Base-by-base conservation (phyloP, 441 rosid species). In the Hura crepitans region DNA sequence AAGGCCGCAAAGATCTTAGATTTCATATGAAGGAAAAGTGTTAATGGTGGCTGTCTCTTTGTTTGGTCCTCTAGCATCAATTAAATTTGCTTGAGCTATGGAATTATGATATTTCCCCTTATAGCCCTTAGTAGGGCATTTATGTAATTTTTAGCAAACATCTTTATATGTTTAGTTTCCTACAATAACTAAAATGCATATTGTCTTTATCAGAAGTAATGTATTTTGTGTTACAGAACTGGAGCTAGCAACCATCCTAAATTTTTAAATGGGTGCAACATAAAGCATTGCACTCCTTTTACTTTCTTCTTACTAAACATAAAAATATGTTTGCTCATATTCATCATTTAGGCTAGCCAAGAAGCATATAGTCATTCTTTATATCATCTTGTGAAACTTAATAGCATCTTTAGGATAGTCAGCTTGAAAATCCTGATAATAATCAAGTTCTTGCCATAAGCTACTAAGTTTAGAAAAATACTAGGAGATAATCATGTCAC, bases 361-460 rank as follows among this genome's bases (percentile, higher is more conserved):
- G 4, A 65, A 65, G 18, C 45, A n/a, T 30, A 50, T 1, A 49
- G 10, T 0, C 20, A 1, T 15, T 49, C 69, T 17, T 30, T 49
- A n/a, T n/a, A n/a, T n/a, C n/a, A n/a, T 18, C 49, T 46, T 8
- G 49, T 14, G 10, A 65, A 20, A 6, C 25, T 63, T 13, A 39
- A 18, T 27, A 45, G 12, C 45, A 4, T 49, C 58, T 28, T 31
- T 33, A 35, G 10, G 1, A 17, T 27, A 49, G 4, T 9, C 10
- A 18, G 25, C 69, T 7, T 31, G n/a, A 12, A 65, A 65, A 11
- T 50, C 43, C 31, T 49, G 30, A 49, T 49, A 50, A 4, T 4
- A 63, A 63, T 43, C 35, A 11, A 63, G 28, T 23, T 63, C 18
- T 7, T 63, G 22, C 67, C 58, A 49, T 65, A 65, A 9, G 2